These are phyloP conservation scores for Sordariomycetes sp. DNA, from an alignment of 2,329 filamentous ascomycete genomes.

Conservation along the genomic window DNA sequence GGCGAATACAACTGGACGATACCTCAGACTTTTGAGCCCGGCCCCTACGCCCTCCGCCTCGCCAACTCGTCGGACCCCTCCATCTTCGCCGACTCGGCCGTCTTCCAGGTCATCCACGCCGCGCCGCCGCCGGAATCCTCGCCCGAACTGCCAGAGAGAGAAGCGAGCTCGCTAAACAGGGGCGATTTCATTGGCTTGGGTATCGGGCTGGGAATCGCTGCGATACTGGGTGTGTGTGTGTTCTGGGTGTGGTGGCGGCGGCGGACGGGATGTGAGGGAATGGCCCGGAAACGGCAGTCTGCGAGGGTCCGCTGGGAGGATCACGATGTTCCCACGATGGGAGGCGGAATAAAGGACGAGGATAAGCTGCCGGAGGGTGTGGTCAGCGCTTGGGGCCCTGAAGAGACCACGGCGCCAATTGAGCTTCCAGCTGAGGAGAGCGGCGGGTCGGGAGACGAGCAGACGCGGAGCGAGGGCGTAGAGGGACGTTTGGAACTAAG, in stretches of 20 bases:
- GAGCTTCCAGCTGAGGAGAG: neutral
- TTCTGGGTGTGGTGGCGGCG: neutral
- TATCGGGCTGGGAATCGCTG: constrained; percentile 4
- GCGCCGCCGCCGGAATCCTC: neutral
- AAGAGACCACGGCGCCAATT: neutral
- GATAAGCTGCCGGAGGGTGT: constrained; percentile 3
- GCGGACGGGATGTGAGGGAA: neutral
- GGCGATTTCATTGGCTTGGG: constrained; percentile 5
- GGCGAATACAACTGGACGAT: constrained; percentile 6
- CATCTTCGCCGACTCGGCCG: constrained; percentile 3
- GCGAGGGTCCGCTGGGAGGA: neutral
- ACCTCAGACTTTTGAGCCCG: constrained; percentile 3
- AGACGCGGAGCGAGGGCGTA: neutral
- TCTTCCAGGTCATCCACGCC: constrained; percentile 6
- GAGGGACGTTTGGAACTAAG: neutral
- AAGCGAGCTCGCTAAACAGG: neutral
- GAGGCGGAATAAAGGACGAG: neutral
- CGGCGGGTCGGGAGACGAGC: neutral
- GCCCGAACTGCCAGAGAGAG: neutral
- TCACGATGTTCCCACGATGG: neutral
- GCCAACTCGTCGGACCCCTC: neutral
- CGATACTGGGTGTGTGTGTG: neutral
- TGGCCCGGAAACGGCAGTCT: neutral
- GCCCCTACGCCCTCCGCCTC: constrained; percentile 6
- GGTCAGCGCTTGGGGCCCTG: neutral